Evolutionary conservation across 2,329 filamentous ascomycete genomes (phyloP), one percentile per base, ranked within the genome.

Genomic region (Fusarium domesticum): DNA sequence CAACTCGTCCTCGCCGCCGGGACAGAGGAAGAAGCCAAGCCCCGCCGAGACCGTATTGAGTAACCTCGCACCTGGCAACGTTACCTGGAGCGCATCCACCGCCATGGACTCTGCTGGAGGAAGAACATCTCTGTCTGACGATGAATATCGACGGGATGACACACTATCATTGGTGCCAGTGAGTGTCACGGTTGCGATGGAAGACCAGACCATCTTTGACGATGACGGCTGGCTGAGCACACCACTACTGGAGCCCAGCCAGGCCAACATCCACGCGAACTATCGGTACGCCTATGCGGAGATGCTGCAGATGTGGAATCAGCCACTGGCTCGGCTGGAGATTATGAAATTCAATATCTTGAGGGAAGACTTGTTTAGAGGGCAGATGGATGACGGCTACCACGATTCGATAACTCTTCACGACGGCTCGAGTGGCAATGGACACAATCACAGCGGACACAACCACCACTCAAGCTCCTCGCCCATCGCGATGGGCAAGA

Each of bases 301-400:
- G 63, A 75, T 86, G 65, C 71, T 87, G 4, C 82, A 83, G 52
- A 77, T 81, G 65, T 86, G 83, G 83, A 71, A 74, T 2, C 75
- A 82, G 43, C 81, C 81, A 0, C 66, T 85, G 5, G 74, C 79
- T 23, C 73, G 82, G 15, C 72, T 86, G 2, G 83, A 87, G 59
- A 77, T 87, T 19, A 73, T 86, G 66, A 86, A 87, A 58, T 86
- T 85, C 58, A 85, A 85, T 50, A 74, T 80, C 4, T 67, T 85
- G 31, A 76, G 76, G 42, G 76, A 78, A 18, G 71, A 75, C 37
- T 56, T 36, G 55, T 61, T 43, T 17, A 51, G 33, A 5, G 57
- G 61, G 1, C 62, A 60, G 20, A 44, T 49, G 4, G 63, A 67
- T 17, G 58, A 54, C 34, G 66, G 61, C 48, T 64, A 66, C 36